phyloP scores from a whole-genome alignment of 352 stramenopile species.

The Pythium monospermum region DNA sequence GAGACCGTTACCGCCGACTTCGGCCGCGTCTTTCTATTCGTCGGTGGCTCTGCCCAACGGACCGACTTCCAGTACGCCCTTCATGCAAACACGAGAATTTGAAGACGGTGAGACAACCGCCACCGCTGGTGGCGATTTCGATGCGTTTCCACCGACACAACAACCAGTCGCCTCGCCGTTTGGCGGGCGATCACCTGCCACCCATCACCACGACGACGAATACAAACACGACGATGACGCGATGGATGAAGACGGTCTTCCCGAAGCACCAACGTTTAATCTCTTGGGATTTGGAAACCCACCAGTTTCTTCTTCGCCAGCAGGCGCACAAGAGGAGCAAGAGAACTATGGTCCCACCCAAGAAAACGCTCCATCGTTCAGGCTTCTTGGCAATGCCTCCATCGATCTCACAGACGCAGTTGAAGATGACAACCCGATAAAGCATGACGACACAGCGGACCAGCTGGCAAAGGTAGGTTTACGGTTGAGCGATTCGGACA shows the following conservation, averaged over 20 bases:
- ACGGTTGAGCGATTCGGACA: constrained; percentile 46
- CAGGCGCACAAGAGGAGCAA: neutral
- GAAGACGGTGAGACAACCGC: no score
- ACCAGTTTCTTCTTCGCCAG: neutral
- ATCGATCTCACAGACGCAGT: constrained; percentile 16
- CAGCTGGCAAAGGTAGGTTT: constrained; percentile 43
- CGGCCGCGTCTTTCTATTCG: no score
- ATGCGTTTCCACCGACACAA: neutral
- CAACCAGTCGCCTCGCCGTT: no score
- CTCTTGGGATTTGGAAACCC: constrained; percentile 10
- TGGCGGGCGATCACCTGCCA: no score
- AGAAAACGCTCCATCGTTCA: neutral
- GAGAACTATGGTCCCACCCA: neutral
- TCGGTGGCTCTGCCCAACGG: no score
- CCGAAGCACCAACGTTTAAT: constrained; percentile 16
- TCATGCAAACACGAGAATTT: no score
- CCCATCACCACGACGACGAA: neutral
- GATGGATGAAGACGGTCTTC: constrained; percentile 2
- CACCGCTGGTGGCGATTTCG: neutral
- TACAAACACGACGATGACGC: neutral
- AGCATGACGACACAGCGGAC: neutral
- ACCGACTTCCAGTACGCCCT: no score
- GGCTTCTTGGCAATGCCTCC: neutral
- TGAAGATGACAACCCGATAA: neutral
- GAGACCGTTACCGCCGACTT: no score